A percentile compares a stretch with the other conserved stretches of the same genome.
Evolutionary conservation across 2,329 filamentous ascomycete species (phyloP).

Genomic region (Aspergillus alliaceus): DNA sequence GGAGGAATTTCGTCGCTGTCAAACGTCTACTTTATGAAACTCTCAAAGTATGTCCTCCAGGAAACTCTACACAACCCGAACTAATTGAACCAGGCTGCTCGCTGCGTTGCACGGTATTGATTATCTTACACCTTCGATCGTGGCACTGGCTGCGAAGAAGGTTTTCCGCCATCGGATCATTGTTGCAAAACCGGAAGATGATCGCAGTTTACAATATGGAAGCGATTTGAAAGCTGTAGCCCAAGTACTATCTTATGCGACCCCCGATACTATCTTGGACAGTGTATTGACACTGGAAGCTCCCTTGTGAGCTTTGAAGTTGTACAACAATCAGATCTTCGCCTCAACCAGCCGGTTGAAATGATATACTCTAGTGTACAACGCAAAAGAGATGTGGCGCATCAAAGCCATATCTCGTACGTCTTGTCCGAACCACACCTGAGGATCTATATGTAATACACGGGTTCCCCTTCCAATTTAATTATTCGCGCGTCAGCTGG

Average conservation of each 20-base stretch:
- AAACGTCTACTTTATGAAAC: conserved; percentile 71
- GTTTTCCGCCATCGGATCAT: conserved; percentile 82
- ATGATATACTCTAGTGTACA: neutral
- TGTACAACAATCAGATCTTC: neutral
- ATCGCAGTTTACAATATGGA: conserved; percentile 91
- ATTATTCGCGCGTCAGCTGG: neutral
- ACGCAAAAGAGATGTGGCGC: neutral
- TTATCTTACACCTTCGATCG: conserved; percentile 80
- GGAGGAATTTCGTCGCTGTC: conserved; percentile 75
- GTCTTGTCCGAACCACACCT: neutral
- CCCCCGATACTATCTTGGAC: conserved; percentile 57
- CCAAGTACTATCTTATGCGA: conserved; percentile 61
- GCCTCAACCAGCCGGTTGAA: too few relatives aligned
- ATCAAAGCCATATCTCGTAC: neutral
- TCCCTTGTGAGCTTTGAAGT: conserved; percentile 46
- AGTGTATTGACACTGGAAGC: conserved; percentile 59
- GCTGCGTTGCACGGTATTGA: conserved; percentile 78
- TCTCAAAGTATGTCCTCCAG: conserved; percentile 51
- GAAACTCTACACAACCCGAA: neutral
- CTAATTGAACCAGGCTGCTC: conserved; percentile 45
- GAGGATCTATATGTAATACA: neutral
- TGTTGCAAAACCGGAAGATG: conserved; percentile 67
- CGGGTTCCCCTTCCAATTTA: neutral
- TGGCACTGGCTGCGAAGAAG: conserved; percentile 79
- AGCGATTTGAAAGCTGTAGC: conserved; percentile 72